Evolutionary conservation across 371 early-diverging fungal genomes (phyloP).

Genomic region (Mucor lusitanicus): DNA sequence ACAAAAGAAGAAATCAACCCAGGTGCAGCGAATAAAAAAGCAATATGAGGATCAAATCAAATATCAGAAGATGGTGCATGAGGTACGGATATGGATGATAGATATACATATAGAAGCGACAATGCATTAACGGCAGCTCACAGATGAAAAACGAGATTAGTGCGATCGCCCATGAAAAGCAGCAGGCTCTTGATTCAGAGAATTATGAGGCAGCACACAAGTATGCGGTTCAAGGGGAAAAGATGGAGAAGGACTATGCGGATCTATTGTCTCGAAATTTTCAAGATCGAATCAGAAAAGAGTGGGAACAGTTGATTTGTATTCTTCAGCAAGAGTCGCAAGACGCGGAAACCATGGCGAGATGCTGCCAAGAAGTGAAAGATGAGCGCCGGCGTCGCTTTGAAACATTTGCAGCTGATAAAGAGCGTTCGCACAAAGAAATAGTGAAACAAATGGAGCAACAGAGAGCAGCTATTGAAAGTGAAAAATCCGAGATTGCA

Average conservation of each 20-base stretch:
- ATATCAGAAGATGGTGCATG: neutral
- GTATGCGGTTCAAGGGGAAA: neutral
- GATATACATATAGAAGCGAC: too few relatives aligned
- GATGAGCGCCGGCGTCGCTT: neutral
- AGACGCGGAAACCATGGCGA: neutral
- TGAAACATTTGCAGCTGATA: neutral
- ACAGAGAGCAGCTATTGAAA: neutral
- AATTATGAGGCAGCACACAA: neutral
- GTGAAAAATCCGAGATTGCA: constrained; percentile 4
- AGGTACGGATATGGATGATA: neutral
- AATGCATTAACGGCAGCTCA: neutral
- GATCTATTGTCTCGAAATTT: neutral
- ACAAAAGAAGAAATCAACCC: neutral
- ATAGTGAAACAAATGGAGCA: neutral
- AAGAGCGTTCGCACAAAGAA: neutral
- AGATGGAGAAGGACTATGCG: neutral
- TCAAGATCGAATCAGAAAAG: neutral
- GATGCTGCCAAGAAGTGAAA: neutral
- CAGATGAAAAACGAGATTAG: neutral
- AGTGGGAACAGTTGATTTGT: neutral
- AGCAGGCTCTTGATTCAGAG: neutral
- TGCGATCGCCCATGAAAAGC: neutral
- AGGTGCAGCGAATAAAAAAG: neutral
- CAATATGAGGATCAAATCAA: neutral
- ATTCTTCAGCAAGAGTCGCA: neutral